phyloP scores from a whole-genome alignment of 2,329 filamentous ascomycete genomes.

The Cylindrodendrum hubeiense region DNA sequence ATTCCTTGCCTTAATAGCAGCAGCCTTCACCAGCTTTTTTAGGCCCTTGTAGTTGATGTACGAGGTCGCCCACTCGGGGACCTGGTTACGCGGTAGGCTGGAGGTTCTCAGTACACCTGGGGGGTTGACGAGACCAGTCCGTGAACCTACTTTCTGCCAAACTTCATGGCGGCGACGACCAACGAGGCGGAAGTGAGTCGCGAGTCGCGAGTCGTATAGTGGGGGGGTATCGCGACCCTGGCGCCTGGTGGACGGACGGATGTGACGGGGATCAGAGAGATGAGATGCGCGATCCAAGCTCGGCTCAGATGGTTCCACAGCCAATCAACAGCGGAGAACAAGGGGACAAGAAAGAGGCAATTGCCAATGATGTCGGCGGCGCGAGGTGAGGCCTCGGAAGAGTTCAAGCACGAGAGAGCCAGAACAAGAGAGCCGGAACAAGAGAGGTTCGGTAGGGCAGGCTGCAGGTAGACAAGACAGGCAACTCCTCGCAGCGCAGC shows the following conservation, averaged over 20 bases:
- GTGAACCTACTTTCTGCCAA: constrained; percentile 68
- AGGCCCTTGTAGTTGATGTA: constrained; percentile 93
- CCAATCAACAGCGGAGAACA: neutral
- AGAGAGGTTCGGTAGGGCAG: neutral
- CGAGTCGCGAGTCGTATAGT: too few relatives aligned
- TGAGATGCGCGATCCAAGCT: neutral
- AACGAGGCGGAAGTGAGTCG: constrained; percentile 19
- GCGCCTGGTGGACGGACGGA: neutral
- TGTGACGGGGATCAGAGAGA: too few relatives aligned
- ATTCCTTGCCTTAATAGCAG: constrained; percentile 72
- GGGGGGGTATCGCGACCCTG: constrained; percentile 11
- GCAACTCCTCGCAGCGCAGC: too few relatives aligned
- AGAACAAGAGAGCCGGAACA: neutral
- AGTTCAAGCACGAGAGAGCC: neutral
- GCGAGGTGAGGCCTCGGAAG: neutral
- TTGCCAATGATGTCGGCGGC: neutral
- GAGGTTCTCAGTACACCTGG: constrained; percentile 38
- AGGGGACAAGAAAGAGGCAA: too few relatives aligned
- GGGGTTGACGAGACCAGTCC: neutral
- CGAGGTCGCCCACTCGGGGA: constrained; percentile 85
- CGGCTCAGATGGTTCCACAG: neutral
- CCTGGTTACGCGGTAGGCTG: constrained; percentile 83
- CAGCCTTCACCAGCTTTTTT: constrained; percentile 94
- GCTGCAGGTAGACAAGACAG: neutral
- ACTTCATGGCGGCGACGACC: constrained; percentile 64